Conservation (phyloP, 164 flowering plant genomes). For the Piper longum region DNA sequence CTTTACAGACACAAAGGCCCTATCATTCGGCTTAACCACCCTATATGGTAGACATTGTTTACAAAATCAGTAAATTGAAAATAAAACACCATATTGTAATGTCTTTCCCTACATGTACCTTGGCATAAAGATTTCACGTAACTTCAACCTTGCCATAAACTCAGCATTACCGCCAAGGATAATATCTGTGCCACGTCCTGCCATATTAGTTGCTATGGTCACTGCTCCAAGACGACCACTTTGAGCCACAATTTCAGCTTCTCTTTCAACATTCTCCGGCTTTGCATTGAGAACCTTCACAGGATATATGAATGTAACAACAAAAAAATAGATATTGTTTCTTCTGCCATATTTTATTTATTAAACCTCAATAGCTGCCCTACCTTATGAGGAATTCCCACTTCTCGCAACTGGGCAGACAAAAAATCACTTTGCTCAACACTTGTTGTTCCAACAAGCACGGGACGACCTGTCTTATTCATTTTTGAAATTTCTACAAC, state of each 20-base stretch:
- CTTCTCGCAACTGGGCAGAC: conserved; percentile 70
- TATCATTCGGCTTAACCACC: conserved; percentile 72
- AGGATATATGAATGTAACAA: neutral
- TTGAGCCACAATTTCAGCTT: conserved; percentile 98
- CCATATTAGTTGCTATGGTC: conserved; percentile 98
- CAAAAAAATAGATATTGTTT: neutral
- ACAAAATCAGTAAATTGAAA: neutral
- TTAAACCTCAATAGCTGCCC: neutral
- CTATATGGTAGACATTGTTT: conserved; percentile 26
- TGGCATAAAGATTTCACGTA: conserved; percentile 97
- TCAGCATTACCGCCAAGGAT: conserved; percentile 99
- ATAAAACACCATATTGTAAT: neutral
- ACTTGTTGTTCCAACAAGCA: conserved; percentile 98
- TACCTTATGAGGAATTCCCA: conserved; percentile 93
- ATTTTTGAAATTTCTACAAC: conserved; percentile 93
- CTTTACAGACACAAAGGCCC: conserved; percentile 70
- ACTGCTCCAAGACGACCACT: conserved; percentile 97
- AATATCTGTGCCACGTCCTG: conserved; percentile 99
- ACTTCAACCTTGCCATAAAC: conserved; percentile 89
- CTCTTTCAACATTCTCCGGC: conserved; percentile 99
- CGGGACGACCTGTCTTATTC: conserved; percentile 94
- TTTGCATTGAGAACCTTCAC: conserved; percentile 91
- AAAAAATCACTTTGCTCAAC: conserved; percentile 93
- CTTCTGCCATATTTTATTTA: neutral
- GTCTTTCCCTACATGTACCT: conserved; percentile 26